phyloP scores from a whole-genome alignment of 2,329 filamentous ascomycete species.

The Aphanoascus verrucosus region DNA sequence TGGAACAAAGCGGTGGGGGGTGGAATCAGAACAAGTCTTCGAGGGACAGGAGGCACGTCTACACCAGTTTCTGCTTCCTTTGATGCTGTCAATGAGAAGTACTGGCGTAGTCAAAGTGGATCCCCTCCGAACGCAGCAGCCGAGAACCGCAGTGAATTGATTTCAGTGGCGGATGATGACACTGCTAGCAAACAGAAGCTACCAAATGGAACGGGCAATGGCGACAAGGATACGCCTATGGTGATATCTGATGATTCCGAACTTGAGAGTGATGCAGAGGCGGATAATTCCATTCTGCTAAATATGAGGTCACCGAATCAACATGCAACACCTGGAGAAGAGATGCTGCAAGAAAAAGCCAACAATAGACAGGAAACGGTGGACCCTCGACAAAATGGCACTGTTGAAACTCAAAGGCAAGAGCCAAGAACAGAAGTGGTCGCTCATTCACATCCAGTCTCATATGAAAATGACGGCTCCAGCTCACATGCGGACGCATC shows the following conservation, averaged over 20 bases:
- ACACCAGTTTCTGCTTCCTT: constrained; percentile 15
- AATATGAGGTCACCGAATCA: constrained; percentile 23
- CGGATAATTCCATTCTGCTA: constrained; percentile 35
- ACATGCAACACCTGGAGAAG: background rate
- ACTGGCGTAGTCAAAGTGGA: constrained; percentile 30
- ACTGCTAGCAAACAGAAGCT: background rate
- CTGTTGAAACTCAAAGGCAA: background rate
- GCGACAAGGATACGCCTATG: constrained; percentile 16
- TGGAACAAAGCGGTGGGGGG: constrained; percentile 38
- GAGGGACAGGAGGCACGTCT: constrained; percentile 17
- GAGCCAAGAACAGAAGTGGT: background rate
- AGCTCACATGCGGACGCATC: constrained; percentile 13
- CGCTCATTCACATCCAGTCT: background rate
- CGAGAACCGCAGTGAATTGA: background rate
- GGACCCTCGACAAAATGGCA: background rate
- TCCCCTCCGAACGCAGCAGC: constrained; percentile 21
- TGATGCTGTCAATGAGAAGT: constrained; percentile 29
- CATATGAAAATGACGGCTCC: background rate
- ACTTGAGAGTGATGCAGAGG: constrained; percentile 24
- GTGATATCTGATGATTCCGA: constrained; percentile 23
- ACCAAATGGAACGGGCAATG: background rate
- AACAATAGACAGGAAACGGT: background rate
- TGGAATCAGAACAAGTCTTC: constrained; percentile 35
- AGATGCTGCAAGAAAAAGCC: background rate
- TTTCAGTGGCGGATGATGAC: background rate